These are phyloP conservation scores for Atractiella rhizophila DNA, from an alignment of 768 basidiomycete species.

Conservation along the genomic window DNA sequence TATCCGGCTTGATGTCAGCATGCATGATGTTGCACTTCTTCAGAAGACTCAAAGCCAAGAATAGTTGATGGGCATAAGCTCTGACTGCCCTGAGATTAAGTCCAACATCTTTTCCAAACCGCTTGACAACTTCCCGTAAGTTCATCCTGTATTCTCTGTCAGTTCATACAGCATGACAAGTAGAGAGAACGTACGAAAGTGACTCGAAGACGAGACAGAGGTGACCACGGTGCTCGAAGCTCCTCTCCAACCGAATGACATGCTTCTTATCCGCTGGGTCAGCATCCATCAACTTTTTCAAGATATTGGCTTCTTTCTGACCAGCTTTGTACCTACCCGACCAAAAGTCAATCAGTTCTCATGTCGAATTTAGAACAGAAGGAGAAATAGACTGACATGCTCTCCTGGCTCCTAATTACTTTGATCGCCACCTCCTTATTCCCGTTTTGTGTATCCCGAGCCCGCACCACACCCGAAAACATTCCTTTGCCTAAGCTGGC, in stretches of 20 bases:
- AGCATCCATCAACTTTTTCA: conserved; percentile 59
- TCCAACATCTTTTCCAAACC: conserved; percentile 93
- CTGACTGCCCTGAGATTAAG: conserved; percentile 89
- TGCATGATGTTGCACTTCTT: conserved; percentile 85
- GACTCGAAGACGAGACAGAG: conserved; percentile 87
- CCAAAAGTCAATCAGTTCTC: background rate
- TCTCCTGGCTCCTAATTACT: conserved; percentile 81
- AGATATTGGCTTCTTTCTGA: conserved; percentile 65
- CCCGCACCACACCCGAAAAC: conserved; percentile 91
- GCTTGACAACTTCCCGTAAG: conserved; percentile 85
- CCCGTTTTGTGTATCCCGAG: conserved; percentile 26
- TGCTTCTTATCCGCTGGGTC: conserved; percentile 97
- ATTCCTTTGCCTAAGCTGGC: conserved; percentile 93
- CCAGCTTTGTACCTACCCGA: conserved; percentile 97
- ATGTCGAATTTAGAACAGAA: background rate
- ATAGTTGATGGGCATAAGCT: conserved; percentile 92
- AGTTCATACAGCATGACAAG: background rate
- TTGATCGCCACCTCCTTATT: conserved; percentile 77
- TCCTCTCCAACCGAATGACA: conserved; percentile 67
- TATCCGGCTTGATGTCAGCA: conserved; percentile 96
- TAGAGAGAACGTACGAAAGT: conserved; percentile 37
- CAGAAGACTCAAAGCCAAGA: conserved; percentile 58
- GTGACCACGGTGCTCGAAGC: conserved; percentile 93
- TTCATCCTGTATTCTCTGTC: conserved; percentile 64
- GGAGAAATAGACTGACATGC: conserved; percentile 44